A percentile compares a stretch with the other conserved stretches of the same genome.
These are phyloP conservation scores for Diaporthe ilicicola DNA, from an alignment of 2,329 filamentous ascomycete species.

Conservation along the genomic window DNA sequence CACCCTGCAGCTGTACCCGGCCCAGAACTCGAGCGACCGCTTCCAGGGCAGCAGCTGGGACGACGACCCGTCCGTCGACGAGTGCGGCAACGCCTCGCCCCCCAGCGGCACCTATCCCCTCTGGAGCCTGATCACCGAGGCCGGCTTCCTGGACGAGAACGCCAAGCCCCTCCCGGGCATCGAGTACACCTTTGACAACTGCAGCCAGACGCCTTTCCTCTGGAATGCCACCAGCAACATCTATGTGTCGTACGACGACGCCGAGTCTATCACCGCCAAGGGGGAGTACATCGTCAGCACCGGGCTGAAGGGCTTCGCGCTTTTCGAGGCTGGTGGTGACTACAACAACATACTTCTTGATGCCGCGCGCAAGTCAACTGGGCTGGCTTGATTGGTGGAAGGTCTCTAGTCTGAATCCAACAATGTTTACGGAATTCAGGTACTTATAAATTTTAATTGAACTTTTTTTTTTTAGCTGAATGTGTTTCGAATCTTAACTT, in stretches of 20 bases:
- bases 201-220: conserved; percentile 34
- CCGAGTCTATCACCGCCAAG: conserved; percentile 30
- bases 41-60: conserved; percentile 36
- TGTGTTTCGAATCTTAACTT: no score
- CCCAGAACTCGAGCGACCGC: conserved; percentile 34
- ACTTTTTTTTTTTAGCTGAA: no score
- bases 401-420: fast-evolving
- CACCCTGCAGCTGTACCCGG: conserved; percentile 31
- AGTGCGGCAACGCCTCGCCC: conserved; percentile 32
- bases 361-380: conserved; percentile 20
- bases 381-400: not conserved
- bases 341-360: conserved; percentile 35
- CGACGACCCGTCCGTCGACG: conserved; percentile 32
- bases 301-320: conserved; percentile 31
- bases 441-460: no score
- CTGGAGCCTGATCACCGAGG: conserved; percentile 34
- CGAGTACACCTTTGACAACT: conserved; percentile 27
- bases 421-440: not conserved
- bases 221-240: conserved; percentile 27
- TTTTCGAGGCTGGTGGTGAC: conserved; percentile 35
- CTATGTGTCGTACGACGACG: conserved; percentile 35
- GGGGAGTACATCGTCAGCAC: conserved; percentile 30
- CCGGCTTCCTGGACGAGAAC: conserved; percentile 29
- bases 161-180: conserved; percentile 30
- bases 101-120: conserved; percentile 32